Base-by-base conservation (phyloP, 2,329 filamentous ascomycete genomes). In the Fusarium fracticaudum region DNA sequence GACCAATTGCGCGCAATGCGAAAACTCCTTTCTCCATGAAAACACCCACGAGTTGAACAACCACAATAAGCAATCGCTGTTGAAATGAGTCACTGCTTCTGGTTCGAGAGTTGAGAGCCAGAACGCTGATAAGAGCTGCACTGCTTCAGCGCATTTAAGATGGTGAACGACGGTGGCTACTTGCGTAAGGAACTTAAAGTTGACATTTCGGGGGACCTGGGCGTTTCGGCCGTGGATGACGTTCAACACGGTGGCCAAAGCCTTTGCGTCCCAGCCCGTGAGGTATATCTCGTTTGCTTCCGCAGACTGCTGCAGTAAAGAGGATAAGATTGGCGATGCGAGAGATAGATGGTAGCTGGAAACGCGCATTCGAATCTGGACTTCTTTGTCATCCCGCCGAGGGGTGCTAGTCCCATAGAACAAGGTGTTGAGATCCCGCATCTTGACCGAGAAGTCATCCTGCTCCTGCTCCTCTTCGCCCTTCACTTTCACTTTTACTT, bases 301-400 rank as follows among this genome's bases (percentile, higher is more conserved):
- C 1, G 43, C 43, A 45, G 11, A 45, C n/a, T 45, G 43, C n/a
- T 26, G 43, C n/a, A 45, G 43, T 0, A 45, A 9, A 13, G 43
- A 51, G 15, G 48, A 51, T 3, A 45, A 20, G n/a, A 45, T 24
- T 14, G 31, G 48, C 4, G 31, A 53, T 37, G 50, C 33, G 3
- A 53, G 50, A 24, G n/a, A 53, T 1, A 60, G 14, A 40, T 40
- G 57, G 3, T 10, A 6, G 18, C 24, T 50, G 1, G 63, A 66
- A 43, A 37, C 41, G 22, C 35, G 41, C 43, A 61, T 43, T 35
- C 48, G 64, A 18, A 66, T 38, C 35, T 66, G 41, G n/a, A 55
- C 22, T 12, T 37, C n/a, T 2, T 31, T 41, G 1, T 37, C 38
- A 3, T 37, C 8, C 2, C 7, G 18, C 10, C 8, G 17, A 2